A percentile compares a stretch with the other conserved stretches of the same genome.
These are phyloP conservation scores for Colletotrichum sp. DNA, from an alignment of 2,329 filamentous ascomycete species.

Conservation along the genomic window DNA sequence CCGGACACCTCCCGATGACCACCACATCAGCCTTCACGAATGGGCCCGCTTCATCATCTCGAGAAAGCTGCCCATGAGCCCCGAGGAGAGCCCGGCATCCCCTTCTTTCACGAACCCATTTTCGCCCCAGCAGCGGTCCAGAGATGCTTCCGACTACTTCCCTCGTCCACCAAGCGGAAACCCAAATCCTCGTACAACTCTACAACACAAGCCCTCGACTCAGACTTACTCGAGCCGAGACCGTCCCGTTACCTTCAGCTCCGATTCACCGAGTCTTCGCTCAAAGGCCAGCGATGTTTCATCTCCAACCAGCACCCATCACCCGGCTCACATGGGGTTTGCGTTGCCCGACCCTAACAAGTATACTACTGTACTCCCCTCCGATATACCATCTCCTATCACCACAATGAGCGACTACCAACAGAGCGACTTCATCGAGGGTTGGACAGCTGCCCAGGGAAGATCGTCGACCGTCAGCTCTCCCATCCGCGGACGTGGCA, in stretches of 20 bases:
- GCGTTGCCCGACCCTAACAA: slow-evolving; percentile 45
- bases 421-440: slow-evolving; percentile 62
- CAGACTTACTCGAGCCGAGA: slow-evolving; percentile 55
- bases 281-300: slow-evolving; percentile 69
- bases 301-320: slow-evolving; percentile 57
- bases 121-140: slow-evolving; percentile 36
- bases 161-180: slow-evolving; percentile 50
- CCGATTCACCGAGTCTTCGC: slow-evolving; percentile 64
- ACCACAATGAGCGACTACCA: slow-evolving; percentile 58
- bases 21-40: slow-evolving; percentile 58
- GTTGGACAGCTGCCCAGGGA: slow-evolving; percentile 65
- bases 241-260: slow-evolving; percentile 56
- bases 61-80: slow-evolving; percentile 48
- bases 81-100: slow-evolving; percentile 58
- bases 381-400: slow-evolving; percentile 60
- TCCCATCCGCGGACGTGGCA: slow-evolving; percentile 58
- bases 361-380: slow-evolving; percentile 56
- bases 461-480: slow-evolving; percentile 64
- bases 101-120: slow-evolving; percentile 62
- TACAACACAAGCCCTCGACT: slow-evolving; percentile 54
- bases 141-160: slow-evolving; percentile 47
- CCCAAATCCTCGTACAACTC: slow-evolving; percentile 37
- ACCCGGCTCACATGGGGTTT: slow-evolving; percentile 43
- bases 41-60: slow-evolving; percentile 62
- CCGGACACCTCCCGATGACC: slow-evolving; percentile 57